A percentile compares a stretch with the other conserved stretches of the same genome.
phyloP scores from a whole-genome alignment of 2,329 filamentous ascomycete genomes.

The Penicillium sp. region DNA sequence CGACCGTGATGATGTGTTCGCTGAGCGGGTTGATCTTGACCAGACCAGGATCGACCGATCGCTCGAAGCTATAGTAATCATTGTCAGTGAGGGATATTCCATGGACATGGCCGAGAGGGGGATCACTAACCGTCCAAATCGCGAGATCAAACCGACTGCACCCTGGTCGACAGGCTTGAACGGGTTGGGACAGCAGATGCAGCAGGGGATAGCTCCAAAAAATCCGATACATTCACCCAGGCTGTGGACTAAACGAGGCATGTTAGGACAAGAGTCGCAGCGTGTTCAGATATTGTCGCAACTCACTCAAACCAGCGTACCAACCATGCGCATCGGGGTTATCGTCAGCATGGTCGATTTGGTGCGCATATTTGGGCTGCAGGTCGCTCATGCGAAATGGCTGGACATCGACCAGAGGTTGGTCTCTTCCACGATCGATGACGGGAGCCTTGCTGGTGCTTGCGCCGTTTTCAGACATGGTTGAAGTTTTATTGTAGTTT shows the following conservation, averaged over 20 bases:
- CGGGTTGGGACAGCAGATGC: slow-evolving; percentile 88
- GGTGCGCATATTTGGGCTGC: slow-evolving; percentile 76
- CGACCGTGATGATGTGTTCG: slow-evolving; percentile 84
- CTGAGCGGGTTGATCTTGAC: slow-evolving; percentile 97
- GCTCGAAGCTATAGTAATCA: slow-evolving; percentile 63
- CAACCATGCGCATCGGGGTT: slow-evolving; percentile 75
- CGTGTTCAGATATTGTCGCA: neutral
- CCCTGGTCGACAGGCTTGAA: slow-evolving; percentile 92
- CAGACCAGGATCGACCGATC: slow-evolving; percentile 92
- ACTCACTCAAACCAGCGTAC: slow-evolving; percentile 84
- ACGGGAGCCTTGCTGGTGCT: slow-evolving; percentile 39
- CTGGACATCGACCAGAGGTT: slow-evolving; percentile 66
- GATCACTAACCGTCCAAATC: slow-evolving; percentile 67
- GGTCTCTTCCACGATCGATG: slow-evolving; percentile 24
- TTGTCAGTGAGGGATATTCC: slow-evolving; percentile 3
- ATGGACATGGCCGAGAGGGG: too few species aligned
- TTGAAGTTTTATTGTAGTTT: slow-evolving; percentile 6
- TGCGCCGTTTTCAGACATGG: slow-evolving; percentile 32
- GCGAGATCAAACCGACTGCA: slow-evolving; percentile 91
- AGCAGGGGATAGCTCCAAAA: slow-evolving; percentile 85
- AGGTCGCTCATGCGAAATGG: slow-evolving; percentile 81
- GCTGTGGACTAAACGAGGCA: slow-evolving; percentile 59
- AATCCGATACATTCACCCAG: slow-evolving; percentile 75
- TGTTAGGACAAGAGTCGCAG: neutral
- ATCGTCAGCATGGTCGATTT: slow-evolving; percentile 58